Percentiles rank a stretch among this genome's conserved stretches.
These are phyloP conservation scores for Ganoderma resinaceum DNA, from an alignment of 1,284 basidiomycete genomes.

Conservation along the genomic window DNA sequence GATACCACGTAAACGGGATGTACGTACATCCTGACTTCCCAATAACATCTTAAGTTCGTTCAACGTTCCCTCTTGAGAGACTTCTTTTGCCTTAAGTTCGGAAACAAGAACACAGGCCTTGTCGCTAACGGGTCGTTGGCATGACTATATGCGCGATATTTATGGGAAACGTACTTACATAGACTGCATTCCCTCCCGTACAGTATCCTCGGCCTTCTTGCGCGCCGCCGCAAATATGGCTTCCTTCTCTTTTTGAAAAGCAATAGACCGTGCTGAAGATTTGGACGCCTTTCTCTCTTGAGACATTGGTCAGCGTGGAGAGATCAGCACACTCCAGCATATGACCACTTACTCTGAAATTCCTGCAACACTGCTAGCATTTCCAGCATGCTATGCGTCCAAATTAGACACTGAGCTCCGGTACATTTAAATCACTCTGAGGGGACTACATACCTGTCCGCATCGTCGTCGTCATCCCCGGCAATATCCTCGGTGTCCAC, in stretches of 20 bases:
- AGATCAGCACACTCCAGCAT: background rate
- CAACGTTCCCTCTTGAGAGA: constrained; percentile 31
- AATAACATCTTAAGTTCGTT: constrained; percentile 33
- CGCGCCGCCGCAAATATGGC: constrained; percentile 37
- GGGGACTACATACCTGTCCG: constrained; percentile 34
- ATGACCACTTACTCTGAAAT: constrained; percentile 37
- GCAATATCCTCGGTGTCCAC: constrained; percentile 26
- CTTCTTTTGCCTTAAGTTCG: constrained; percentile 38
- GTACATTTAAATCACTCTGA: background rate
- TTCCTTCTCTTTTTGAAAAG: constrained; percentile 41
- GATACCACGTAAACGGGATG: no score
- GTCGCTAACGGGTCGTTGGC: constrained; percentile 32
- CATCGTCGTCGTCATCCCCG: constrained; percentile 31
- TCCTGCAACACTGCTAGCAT: constrained; percentile 43
- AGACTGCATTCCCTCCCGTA: constrained; percentile 37
- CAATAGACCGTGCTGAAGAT: constrained; percentile 34
- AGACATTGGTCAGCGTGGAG: background rate
- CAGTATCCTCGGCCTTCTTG: constrained; percentile 36
- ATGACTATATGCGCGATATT: background rate
- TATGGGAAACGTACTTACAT: constrained; percentile 31
- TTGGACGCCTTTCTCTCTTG: constrained; percentile 43
- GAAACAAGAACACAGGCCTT: constrained; percentile 35
- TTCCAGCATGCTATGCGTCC: constrained; percentile 35
- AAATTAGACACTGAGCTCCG: background rate
- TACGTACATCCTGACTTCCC: constrained; percentile 37